Evolutionary conservation across 495 filamentous ascomycete species (phyloP), one percentile per base, ranked within the genome.

Genomic region (Hypoxylon intermedium): DNA sequence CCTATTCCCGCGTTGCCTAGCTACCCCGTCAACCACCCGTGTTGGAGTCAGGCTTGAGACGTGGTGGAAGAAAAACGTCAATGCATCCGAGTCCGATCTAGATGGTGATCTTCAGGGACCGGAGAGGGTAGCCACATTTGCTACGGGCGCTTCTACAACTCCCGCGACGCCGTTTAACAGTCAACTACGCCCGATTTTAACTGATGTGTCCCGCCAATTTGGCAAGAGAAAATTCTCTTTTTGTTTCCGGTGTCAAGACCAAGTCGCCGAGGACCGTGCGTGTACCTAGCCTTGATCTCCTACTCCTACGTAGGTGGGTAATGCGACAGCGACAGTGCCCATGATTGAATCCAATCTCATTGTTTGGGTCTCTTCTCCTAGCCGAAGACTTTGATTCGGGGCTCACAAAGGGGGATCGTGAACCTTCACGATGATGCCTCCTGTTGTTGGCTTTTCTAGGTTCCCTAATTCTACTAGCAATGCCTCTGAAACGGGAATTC

Each of bases 1-100:
- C 53, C 34, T 48, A 33, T 9, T 28, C 13, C 36, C 36, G n/a
- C n/a, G n/a, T n/a, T n/a, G n/a, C n/a, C n/a, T n/a, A n/a, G n/a
- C n/a, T n/a, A n/a, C 38, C 48, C 42, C 31, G 40, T 11, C 33
- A 16, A 9, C 20, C 36, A 30, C 53, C 48, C 49, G 49, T 58
- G 45, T 55, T 52, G 55, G 53, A 58, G 48, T 54, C 38, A 44
- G n/a, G 40, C 50, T 33, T 56, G 62, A 60, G 62, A 65, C 62
- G 52, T 34, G 7, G 46, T 13, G 33, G 24, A 4, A 37, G 58
- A 30, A 48, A 51, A 65, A 43, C 33, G 33, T 53, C 56, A 60
- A 60, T 53, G 46, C 34, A 55, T 47, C 24, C 46, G 19, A 52
- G 24, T 56, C 61, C 38, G 61, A 65, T 65, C 61, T 56, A 42